Evolutionary conservation across 768 basidiomycete genomes (phyloP).

Genomic region (Cubamyces lactineus): DNA sequence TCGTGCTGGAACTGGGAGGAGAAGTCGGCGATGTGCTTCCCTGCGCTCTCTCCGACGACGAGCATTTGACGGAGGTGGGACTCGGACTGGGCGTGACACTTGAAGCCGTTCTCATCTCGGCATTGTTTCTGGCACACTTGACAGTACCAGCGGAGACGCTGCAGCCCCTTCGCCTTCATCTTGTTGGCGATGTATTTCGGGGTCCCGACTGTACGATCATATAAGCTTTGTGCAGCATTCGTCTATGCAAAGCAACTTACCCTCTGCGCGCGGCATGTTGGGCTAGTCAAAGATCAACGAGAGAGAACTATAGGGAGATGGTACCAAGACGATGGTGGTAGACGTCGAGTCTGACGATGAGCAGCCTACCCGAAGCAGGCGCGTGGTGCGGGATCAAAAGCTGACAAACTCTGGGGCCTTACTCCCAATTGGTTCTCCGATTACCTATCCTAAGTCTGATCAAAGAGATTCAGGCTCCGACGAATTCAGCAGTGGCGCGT

Average conservation of each 20-base stretch:
- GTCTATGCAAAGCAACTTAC: slow-evolving; percentile 37
- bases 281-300: not conserved
- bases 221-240: not conserved
- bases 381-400: too few relatives aligned
- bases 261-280: slow-evolving; percentile 86
- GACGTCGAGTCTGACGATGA: not conserved
- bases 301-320: not conserved
- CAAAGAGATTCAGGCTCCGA: not conserved
- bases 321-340: not conserved
- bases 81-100: slow-evolving; percentile 89
- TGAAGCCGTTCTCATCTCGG: slow-evolving; percentile 98
- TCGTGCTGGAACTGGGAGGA: slow-evolving; percentile 87
- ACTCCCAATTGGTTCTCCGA: too few relatives aligned
- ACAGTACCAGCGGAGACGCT: slow-evolving; percentile 96
- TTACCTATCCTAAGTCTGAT: too few relatives aligned
- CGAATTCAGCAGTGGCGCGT: not conserved
- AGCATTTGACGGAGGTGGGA: slow-evolving; percentile 96
- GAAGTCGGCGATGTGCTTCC: slow-evolving; percentile 89
- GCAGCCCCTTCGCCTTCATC: slow-evolving; percentile 97
- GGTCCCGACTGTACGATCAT: slow-evolving; percentile 63
- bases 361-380: too few relatives aligned
- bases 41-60: slow-evolving; percentile 93
- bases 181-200: slow-evolving; percentile 92
- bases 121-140: slow-evolving; percentile 99
- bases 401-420: too few relatives aligned